phyloP scores from a whole-genome alignment of 2,329 filamentous ascomycete species.

The Aspergillus latus region DNA sequence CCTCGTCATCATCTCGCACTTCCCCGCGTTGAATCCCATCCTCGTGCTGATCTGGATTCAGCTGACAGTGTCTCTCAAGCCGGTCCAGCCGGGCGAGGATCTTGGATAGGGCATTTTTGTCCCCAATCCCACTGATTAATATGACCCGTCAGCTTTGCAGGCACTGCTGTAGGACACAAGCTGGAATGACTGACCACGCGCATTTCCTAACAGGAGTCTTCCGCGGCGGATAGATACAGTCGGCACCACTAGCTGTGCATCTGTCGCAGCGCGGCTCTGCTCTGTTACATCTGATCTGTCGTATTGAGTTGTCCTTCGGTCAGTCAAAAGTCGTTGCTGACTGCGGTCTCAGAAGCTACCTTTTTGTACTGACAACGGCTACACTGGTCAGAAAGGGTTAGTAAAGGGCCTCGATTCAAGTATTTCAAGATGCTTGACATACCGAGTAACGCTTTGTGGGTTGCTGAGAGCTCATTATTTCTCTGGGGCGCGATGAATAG shows the following conservation, averaged over 20 bases:
- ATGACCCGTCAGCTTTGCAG: too few species aligned
- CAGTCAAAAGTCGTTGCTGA: rapidly evolving
- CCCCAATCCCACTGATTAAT: not conserved
- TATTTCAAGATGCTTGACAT: not conserved
- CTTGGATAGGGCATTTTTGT: not conserved
- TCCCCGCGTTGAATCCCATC: too few species aligned
- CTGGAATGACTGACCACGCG: not conserved
- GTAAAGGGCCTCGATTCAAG: not conserved
- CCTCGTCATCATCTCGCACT: not conserved
- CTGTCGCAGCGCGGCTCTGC: not conserved
- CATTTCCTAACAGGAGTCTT: not conserved
- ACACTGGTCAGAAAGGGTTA: not conserved
- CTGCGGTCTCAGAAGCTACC: not conserved
- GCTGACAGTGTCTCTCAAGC: not conserved
- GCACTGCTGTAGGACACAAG: too few species aligned
- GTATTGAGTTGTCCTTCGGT: too few species aligned
- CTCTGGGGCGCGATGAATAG: too few species aligned
- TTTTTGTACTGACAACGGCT: not conserved
- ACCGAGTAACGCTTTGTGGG: not conserved
- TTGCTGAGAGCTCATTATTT: not conserved
- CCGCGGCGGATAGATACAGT: not conserved
- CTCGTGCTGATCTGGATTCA: not conserved
- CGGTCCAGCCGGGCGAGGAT: not conserved
- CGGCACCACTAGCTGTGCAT: not conserved
- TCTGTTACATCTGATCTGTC: not conserved